Conservation (phyloP, 768 basidiomycete genomes). For the Leucocoprinus leucothites region DNA sequence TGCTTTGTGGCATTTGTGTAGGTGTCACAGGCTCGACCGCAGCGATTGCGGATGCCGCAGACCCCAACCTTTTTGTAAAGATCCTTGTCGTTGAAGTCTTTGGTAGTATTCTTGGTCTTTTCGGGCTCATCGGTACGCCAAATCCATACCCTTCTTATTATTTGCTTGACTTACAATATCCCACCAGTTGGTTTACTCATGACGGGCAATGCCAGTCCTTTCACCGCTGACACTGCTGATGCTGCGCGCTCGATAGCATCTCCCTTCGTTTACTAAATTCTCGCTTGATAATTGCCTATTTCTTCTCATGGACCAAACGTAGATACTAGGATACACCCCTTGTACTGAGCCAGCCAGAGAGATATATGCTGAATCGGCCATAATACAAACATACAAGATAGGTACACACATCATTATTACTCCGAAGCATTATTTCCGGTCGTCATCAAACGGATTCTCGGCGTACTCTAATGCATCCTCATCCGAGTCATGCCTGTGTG, state of each 20-base stretch:
- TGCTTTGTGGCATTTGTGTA: conserved; percentile 92
- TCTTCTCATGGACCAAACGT: conserved; percentile 1
- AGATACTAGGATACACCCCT: background rate
- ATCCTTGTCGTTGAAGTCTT: conserved; percentile 96
- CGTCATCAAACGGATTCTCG: conserved; percentile 74
- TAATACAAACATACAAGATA: background rate
- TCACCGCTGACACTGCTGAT: conserved; percentile 30
- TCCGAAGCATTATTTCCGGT: conserved; percentile 16
- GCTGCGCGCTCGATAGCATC: conserved; percentile 32
- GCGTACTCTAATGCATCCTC: conserved; percentile 63
- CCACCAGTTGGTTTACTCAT: conserved; percentile 75
- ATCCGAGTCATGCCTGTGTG: conserved; percentile 15
- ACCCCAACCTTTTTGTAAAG: conserved; percentile 93
- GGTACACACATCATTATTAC: background rate
- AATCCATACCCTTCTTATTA: conserved; percentile 15
- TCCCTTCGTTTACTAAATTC: conserved; percentile 33
- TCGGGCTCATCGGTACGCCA: conserved; percentile 82
- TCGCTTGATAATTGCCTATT: background rate
- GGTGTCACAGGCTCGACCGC: conserved; percentile 96
- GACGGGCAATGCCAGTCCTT: conserved; percentile 59
- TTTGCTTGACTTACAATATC: conserved; percentile 4
- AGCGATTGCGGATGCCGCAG: conserved; percentile 92
- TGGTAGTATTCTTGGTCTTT: conserved; percentile 86
- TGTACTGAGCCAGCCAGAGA: background rate
- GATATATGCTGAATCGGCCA: conserved; percentile 1